Evolutionary conservation across 805 yeast genomes (phyloP).

Genomic region (Scheffersomyces lignosus): DNA sequence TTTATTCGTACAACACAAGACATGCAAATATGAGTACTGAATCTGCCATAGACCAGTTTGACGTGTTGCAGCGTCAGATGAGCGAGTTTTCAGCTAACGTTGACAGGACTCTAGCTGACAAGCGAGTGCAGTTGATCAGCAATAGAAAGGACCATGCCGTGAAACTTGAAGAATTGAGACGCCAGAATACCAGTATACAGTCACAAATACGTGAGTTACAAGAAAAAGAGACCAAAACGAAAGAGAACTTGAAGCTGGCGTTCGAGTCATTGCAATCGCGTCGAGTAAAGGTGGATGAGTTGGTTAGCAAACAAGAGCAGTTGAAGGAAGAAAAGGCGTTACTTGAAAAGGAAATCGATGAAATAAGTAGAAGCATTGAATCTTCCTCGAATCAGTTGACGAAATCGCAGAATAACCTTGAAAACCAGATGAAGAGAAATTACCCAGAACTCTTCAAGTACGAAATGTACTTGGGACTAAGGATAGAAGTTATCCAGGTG

Average conservation of each 20-base stretch:
- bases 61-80: slow-evolving; percentile 36
- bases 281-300: slow-evolving; percentile 33
- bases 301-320: slow-evolving; percentile 33
- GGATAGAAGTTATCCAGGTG: slow-evolving; percentile 49
- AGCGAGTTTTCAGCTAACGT: slow-evolving; percentile 38
- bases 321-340: slow-evolving; percentile 26
- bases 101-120: slow-evolving; percentile 31
- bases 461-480: slow-evolving; percentile 56
- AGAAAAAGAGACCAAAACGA: slow-evolving; percentile 25
- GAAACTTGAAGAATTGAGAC: slow-evolving; percentile 28
- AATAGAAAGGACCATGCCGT: slow-evolving; percentile 34
- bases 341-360: slow-evolving; percentile 29
- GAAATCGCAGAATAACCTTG: slow-evolving; percentile 33
- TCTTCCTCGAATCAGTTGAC: slow-evolving; percentile 29
- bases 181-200: slow-evolving; percentile 29
- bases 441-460: slow-evolving; percentile 52
- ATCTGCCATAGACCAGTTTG: slow-evolving; percentile 33
- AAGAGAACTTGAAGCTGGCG: slow-evolving; percentile 24
- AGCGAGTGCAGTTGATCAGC: slow-evolving; percentile 30
- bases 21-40: no score
- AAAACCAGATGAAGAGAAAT: slow-evolving; percentile 47
- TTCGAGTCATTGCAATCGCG: slow-evolving; percentile 27
- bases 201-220: slow-evolving; percentile 30
- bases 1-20: no score
- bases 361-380: slow-evolving; percentile 29